phyloP scores from a whole-genome alignment of 371 early-diverging fungal species.

The Rhizomucor miehei region DNA sequence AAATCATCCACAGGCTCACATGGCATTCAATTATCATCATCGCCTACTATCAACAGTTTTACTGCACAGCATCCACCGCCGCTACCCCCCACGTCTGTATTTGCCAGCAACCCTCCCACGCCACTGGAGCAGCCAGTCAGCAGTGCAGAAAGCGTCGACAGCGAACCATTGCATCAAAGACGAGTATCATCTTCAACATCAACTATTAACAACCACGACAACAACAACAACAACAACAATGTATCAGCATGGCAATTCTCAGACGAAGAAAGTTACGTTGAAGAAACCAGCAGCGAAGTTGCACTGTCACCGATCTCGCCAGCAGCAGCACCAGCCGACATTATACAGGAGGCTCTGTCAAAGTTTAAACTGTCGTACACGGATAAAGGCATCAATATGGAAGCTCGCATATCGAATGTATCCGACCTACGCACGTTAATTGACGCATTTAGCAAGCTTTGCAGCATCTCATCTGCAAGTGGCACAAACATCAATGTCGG shows the following conservation, averaged over 20 bases:
- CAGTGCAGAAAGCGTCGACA: too few species aligned
- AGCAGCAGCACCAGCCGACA: background rate
- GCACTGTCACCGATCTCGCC: background rate
- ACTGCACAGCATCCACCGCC: too few species aligned
- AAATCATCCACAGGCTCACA: too few species aligned
- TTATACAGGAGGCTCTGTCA: slow-evolving; percentile 13
- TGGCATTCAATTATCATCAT: too few species aligned
- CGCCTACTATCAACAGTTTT: too few species aligned
- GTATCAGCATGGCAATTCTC: background rate
- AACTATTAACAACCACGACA: too few species aligned
- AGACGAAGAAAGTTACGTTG: background rate
- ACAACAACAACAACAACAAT: too few species aligned
- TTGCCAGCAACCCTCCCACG: background rate
- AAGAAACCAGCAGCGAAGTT: background rate
- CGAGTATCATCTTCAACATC: too few species aligned
- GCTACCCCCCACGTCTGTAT: too few species aligned
- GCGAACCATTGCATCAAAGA: too few species aligned
- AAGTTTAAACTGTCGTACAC: slow-evolving; percentile 25
- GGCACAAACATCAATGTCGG: slow-evolving; percentile 7
- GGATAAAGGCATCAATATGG: slow-evolving; percentile 26
- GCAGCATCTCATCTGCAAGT: slow-evolving; percentile 1
- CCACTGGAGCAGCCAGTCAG: background rate
- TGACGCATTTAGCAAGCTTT: slow-evolving; percentile 23
- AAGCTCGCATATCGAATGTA: slow-evolving; percentile 21
- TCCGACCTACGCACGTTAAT: slow-evolving; percentile 25